Base-by-base conservation (phyloP, 2,329 filamentous ascomycete species). In the Hypoxylon sp. region DNA sequence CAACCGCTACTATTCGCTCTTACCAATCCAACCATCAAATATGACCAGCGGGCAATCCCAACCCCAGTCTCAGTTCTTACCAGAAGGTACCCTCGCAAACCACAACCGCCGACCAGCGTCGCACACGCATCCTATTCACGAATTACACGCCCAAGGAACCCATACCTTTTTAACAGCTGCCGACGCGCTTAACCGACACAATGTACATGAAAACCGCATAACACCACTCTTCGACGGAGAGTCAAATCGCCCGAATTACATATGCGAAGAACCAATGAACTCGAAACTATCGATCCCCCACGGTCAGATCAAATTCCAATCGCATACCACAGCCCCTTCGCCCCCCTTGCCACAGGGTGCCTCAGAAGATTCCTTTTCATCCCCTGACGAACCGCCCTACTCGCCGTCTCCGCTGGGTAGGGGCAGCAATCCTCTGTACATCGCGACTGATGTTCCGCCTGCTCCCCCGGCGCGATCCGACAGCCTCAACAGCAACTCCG, bases 271-370 rank as follows among this genome's bases (percentile, higher is more conserved):
- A 46, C 56, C 71, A 50, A 57, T 64, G 60, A 70, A 12, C 53
- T 66, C 68, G 26, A 72, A 51, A 53, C 52, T 67, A 40, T 53
- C 66, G 14, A 48, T 65, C 20, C 70, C 70, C 48, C 67, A 70
- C 63, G 68, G 56, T 18, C 74, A 73, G 50, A 71, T 76, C 38
- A 73, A 74, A 63, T 81, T 81, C 65, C 72, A 75, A 55, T 76
- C 79, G 45, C 78, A 77, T 64, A 80, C 78, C 12, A 80, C 77
- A 70, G 77, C 79, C 22, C 78, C 80, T 42, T 80, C 79, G 49
- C 76, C 76, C 38, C 72, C 74, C 22, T 44, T 74, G 48, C 70
- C 70, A 32, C 71, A 74, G 22, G 67, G 65, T 40, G 38, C 68
- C 38, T 51, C 65, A 52, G 61, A 64, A 51, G 61, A 69, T 60